Evolutionary conservation across 2,329 filamentous ascomycete genomes (phyloP).

Genomic region (Colletotrichum orchidophilum): DNA sequence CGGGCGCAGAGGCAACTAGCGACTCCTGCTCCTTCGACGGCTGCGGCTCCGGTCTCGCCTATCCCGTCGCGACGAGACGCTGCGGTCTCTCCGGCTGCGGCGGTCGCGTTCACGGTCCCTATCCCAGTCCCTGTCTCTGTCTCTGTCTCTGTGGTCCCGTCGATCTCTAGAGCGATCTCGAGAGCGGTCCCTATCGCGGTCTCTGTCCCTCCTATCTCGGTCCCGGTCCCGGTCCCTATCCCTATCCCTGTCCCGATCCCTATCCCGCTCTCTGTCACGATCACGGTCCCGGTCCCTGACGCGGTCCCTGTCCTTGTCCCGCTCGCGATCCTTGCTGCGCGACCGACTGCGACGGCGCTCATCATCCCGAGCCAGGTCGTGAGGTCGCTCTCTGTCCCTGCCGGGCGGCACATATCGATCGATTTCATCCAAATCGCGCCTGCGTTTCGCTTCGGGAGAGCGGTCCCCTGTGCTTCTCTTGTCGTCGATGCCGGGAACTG

Average conservation of each 20-base stretch:
- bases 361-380: conserved; percentile 39
- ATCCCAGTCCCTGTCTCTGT: conserved; percentile 41
- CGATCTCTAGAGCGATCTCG: conserved; percentile 41
- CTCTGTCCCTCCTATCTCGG: conserved; percentile 39
- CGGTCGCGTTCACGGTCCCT: conserved; percentile 18
- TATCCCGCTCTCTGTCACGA: conserved; percentile 43
- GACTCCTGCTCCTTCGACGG: conserved; percentile 25
- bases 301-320: conserved; percentile 42
- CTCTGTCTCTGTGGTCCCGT: conserved; percentile 44
- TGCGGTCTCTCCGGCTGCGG: conserved; percentile 23
- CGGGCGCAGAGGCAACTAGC: conserved; percentile 3
- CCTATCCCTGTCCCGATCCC: too few species aligned
- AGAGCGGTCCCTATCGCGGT: conserved; percentile 43
- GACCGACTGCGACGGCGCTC: conserved; percentile 49
- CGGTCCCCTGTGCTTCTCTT: conserved; percentile 51
- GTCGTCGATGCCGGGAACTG: conserved; percentile 67
- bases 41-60: conserved; percentile 18
- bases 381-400: conserved; percentile 43
- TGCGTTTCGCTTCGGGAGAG: conserved; percentile 53
- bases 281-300: conserved; percentile 45
- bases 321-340: conserved; percentile 45
- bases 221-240: conserved; percentile 47
- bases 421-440: conserved; percentile 48
- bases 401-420: conserved; percentile 59
- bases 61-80: conserved; percentile 19